Conservation (phyloP, 768 basidiomycete species). For the Trametes punicea region DNA sequence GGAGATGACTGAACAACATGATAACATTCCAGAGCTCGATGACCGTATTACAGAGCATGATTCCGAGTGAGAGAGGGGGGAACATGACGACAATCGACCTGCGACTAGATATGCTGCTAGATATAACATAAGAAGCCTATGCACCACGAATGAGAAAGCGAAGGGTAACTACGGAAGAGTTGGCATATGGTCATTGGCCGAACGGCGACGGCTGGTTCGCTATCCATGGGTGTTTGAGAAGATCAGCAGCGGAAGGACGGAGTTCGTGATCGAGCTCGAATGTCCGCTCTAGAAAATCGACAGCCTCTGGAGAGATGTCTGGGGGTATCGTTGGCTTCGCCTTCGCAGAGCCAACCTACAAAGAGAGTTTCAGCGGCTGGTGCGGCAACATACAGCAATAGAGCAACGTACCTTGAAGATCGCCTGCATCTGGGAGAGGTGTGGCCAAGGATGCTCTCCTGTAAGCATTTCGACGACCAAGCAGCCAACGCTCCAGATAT, state of each 20-base stretch:
- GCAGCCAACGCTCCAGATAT: conserved; percentile 96
- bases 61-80: not conserved
- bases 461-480: conserved; percentile 96
- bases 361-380: not conserved
- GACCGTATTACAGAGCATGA: conserved; percentile 19
- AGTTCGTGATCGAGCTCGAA: conserved; percentile 83
- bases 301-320: conserved; percentile 87
- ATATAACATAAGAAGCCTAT: conserved; percentile 11
- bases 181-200: conserved; percentile 7
- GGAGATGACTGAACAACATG: conserved; percentile 23
- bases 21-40: conserved; percentile 12
- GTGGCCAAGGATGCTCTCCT: conserved; percentile 93
- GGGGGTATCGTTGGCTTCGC: conserved; percentile 85
- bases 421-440: conserved; percentile 97
- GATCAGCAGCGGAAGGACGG: conserved; percentile 73
- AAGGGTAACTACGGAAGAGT: not conserved
- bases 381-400: not conserved
- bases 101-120: conserved; percentile 21
- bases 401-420: conserved; percentile 80
- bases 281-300: conserved; percentile 80
- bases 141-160: not conserved
- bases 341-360: conserved; percentile 80
- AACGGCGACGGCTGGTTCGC: conserved; percentile 22
- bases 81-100: conserved; percentile 9
- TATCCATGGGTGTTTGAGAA: conserved; percentile 77